phyloP scores from a whole-genome alignment of 768 basidiomycete genomes.

The Paxillus involutus region DNA sequence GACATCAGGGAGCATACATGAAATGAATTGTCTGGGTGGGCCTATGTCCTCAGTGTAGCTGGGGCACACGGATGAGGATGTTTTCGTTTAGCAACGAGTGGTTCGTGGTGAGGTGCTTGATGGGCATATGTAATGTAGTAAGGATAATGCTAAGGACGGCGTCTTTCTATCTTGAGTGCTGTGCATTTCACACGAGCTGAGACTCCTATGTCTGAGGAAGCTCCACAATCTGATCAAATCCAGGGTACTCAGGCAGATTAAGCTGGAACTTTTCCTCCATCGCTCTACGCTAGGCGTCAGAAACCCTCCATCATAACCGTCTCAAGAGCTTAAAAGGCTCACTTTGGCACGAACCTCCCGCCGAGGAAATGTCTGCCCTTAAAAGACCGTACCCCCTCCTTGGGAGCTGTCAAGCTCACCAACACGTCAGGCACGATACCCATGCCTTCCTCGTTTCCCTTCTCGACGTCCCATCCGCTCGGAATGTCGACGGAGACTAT shows the following conservation, averaged over 20 bases:
- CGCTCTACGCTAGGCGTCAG: conserved; percentile 41
- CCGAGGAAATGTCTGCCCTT: conserved; percentile 89
- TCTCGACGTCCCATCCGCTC: conserved; percentile 93
- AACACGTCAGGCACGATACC: conserved; percentile 78
- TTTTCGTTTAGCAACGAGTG: neutral
- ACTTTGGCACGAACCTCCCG: conserved; percentile 91
- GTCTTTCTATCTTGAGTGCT: neutral
- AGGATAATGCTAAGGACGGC: neutral
- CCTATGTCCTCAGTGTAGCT: no score
- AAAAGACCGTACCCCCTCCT: conserved; percentile 78
- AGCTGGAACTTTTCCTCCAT: conserved; percentile 75
- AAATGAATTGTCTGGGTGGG: no score
- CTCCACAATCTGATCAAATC: conserved; percentile 83
- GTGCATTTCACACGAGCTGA: conserved; percentile 5
- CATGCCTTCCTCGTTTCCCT: conserved; percentile 53
- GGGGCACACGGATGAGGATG: no score
- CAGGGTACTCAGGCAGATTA: conserved; percentile 81
- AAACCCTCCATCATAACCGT: neutral
- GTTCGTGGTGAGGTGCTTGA: neutral
- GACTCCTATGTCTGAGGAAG: conserved; percentile 31
- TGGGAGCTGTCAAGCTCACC: conserved; percentile 92
- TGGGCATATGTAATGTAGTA: neutral
- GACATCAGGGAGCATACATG: no score
- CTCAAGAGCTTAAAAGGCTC: conserved; percentile 24
- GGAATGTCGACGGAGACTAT: conserved; percentile 96